phyloP scores from a whole-genome alignment of 352 stramenopile genomes.

The Phytophthora lateralis region DNA sequence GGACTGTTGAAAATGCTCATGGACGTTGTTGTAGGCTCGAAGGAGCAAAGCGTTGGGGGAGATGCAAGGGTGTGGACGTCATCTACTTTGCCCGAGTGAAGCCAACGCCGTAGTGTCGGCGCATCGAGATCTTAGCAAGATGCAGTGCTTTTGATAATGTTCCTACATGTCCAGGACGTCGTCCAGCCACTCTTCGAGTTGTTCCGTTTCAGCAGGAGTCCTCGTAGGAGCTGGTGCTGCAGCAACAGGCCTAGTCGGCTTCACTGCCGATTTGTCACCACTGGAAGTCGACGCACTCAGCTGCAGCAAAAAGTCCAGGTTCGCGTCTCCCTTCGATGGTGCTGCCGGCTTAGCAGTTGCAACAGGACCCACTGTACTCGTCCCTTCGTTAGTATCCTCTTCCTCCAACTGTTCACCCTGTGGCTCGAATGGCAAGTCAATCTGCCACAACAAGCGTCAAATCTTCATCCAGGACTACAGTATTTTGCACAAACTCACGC shows the following conservation, averaged over 20 bases:
- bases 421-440: constrained; percentile 48
- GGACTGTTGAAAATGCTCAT: background rate
- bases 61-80: constrained; percentile 84
- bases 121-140: constrained; percentile 1
- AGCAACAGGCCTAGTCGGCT: background rate
- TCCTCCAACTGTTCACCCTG: constrained; percentile 19
- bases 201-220: constrained; percentile 28
- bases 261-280: constrained; percentile 4
- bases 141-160: constrained; percentile 14
- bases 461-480: background rate
- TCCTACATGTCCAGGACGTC: constrained; percentile 53
- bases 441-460: constrained; percentile 28
- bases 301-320: constrained; percentile 53
- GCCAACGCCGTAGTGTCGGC: constrained; percentile 3
- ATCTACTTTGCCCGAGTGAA: constrained; percentile 68
- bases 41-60: constrained; percentile 68
- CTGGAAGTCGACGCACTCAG: constrained; percentile 35
- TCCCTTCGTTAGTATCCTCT: constrained; percentile 8
- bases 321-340: constrained; percentile 24
- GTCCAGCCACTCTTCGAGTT: constrained; percentile 78
- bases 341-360: background rate
- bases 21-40: constrained; percentile 47
- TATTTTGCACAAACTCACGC: constrained; percentile 41
- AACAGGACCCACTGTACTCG: background rate
- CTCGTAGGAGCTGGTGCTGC: constrained; percentile 8